Conservation (phyloP, 192 early-diverging fungal species). For the Coemansia erecta region DNA sequence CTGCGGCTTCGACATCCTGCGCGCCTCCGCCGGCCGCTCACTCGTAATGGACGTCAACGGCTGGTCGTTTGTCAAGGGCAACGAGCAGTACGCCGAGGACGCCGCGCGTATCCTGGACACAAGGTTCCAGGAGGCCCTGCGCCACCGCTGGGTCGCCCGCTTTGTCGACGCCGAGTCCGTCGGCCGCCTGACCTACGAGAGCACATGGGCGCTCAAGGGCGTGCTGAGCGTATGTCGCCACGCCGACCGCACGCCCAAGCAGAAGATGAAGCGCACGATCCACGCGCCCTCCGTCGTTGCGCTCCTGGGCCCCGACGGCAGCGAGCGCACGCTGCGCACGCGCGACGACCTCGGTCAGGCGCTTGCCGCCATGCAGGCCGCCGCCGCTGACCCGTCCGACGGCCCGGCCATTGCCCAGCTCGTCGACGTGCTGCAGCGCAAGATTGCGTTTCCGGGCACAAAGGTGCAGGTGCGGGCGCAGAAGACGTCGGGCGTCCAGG, state of each 20-base stretch:
- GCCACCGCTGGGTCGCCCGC: slow-evolving; percentile 56
- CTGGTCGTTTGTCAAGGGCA: slow-evolving; percentile 99
- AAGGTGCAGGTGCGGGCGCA: slow-evolving; percentile 90
- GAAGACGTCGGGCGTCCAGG: slow-evolving; percentile 65
- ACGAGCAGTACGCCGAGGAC: slow-evolving; percentile 86
- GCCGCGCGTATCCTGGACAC: slow-evolving; percentile 73
- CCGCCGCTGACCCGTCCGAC: slow-evolving; percentile 53
- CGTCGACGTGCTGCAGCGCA: slow-evolving; percentile 73
- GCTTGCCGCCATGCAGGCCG: slow-evolving; percentile 63
- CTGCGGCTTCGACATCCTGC: slow-evolving; percentile 92
- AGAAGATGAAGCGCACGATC: slow-evolving; percentile 91
- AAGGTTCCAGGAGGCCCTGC: slow-evolving; percentile 72
- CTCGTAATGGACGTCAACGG: slow-evolving; percentile 99
- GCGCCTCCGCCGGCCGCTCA: slow-evolving; percentile 65
- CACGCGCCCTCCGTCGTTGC: slow-evolving; percentile 65
- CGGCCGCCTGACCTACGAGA: slow-evolving; percentile 57
- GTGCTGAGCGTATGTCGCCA: slow-evolving; percentile 92
- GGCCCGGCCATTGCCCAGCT: slow-evolving; percentile 65
- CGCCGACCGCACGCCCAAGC: slow-evolving; percentile 95
- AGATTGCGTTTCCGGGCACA: slow-evolving; percentile 79
- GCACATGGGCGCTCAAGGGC: slow-evolving; percentile 89
- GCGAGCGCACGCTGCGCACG: slow-evolving; percentile 82
- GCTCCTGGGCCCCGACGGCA: slow-evolving; percentile 63
- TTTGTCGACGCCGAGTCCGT: slow-evolving; percentile 57
- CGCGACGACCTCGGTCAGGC: slow-evolving; percentile 53